Conservation (phyloP, 2,329 filamentous ascomycete species). For the Lasiodiplodia hormozganensis region DNA sequence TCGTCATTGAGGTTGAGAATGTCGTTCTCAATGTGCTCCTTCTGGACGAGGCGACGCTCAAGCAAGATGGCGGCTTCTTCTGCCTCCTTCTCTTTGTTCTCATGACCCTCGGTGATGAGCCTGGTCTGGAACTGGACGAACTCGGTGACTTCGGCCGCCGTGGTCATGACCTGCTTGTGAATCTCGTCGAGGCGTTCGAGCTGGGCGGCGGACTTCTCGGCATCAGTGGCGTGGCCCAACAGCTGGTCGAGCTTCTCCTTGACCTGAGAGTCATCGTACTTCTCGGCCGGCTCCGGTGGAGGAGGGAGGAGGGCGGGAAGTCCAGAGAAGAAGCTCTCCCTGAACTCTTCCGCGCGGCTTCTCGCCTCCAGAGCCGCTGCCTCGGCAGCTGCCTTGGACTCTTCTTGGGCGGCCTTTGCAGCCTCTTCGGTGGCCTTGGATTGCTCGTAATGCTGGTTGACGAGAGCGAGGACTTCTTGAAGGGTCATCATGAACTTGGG, state of each 20-base stretch:
- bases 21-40: conserved; percentile 62
- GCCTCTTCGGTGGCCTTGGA: conserved; percentile 65
- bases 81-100: conserved; percentile 78
- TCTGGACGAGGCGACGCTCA: conserved; percentile 74
- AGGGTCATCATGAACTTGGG: conserved; percentile 88
- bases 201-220: conserved; percentile 74
- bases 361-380: conserved; percentile 53
- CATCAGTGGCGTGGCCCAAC: conserved; percentile 68
- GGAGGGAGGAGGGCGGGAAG: conserved; percentile 55
- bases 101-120: conserved; percentile 76
- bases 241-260: conserved; percentile 64
- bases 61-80: conserved; percentile 82
- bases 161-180: conserved; percentile 83
- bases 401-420: conserved; percentile 48
- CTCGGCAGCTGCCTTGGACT: conserved; percentile 40
- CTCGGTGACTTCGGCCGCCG: conserved; percentile 81
- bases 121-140: conserved; percentile 81
- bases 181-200: conserved; percentile 87
- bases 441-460: conserved; percentile 88
- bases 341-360: conserved; percentile 51
- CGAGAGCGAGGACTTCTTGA: conserved; percentile 81
- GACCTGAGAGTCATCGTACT: conserved; percentile 63
- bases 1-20: conserved; percentile 52
- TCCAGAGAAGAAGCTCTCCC: conserved; percentile 48
- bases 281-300: conserved; percentile 46